Base-by-base conservation (phyloP, 306 rosid species). In the Prunus campanulata region DNA sequence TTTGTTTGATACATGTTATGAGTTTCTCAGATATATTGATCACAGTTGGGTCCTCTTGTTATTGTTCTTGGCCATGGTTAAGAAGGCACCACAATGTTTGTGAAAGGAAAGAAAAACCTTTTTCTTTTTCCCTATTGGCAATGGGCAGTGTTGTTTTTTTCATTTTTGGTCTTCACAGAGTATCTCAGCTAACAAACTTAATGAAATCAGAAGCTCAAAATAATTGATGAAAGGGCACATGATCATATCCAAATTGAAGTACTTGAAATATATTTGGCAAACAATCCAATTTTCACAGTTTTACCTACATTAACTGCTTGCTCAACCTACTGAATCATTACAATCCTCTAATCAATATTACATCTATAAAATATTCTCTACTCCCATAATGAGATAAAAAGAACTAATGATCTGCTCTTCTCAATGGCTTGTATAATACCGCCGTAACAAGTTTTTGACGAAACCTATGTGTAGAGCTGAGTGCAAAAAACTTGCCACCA, bases 391-490 rank as follows among this genome's bases (percentile, higher is more conserved):
- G 30, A 39, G 18, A 62, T 35, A 52, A 15, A 15, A 76, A 69
- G 13, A 56, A 25, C 35, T 22, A 50, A 77, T 47, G 70, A 73
- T 47, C 64, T 52, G 80, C 76, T 84, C 59, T 79, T 64, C 68
- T 46, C 54, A 70, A 64, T 15, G 93, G 90, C 91, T 82, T 92
- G 91, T 85, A 92, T 24, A 90, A 55, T 30, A 86, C 68, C 64
- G 78, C 65, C 25, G 89, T 88, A 19, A 90, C 84, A 80, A 83
- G 82, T 71, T 92, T 95, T 73, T 83, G 74, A 68, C 82, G 85
- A 72, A 90, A 85, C 86, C 82, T 83, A 30, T 75, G 72, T 25
- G 93, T 90, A 46, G 97, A 88, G 74, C 92, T 84, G 66, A 95
- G 87, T 44, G 84, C 88, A 24, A 80, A 84, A 85, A 59, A 84